phyloP scores from a whole-genome alignment of 1,284 basidiomycete species.

The Omphalotus olearius region DNA sequence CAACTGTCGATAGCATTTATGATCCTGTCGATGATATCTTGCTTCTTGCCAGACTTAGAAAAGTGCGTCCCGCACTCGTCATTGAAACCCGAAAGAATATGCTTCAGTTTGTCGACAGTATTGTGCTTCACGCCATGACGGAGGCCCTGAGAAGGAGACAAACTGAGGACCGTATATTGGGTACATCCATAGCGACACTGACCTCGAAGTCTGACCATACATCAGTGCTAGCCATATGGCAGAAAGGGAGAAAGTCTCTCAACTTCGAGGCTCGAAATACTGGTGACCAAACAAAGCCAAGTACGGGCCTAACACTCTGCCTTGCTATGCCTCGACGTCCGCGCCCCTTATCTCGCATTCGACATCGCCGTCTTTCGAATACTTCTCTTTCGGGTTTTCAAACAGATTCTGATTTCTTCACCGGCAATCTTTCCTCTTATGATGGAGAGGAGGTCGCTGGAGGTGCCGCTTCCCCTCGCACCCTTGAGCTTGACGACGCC shows the following conservation, averaged over 20 bases:
- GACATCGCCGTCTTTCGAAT: slow-evolving; percentile 5
- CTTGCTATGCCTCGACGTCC: slow-evolving; percentile 31
- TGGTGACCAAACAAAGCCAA: background rate
- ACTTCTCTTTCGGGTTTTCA: no score
- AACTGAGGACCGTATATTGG: slow-evolving; percentile 9
- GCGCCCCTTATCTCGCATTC: slow-evolving; percentile 23
- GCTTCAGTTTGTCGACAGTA: slow-evolving; percentile 80
- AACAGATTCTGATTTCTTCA: no score
- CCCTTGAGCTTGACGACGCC: slow-evolving; percentile 22
- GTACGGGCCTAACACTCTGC: background rate
- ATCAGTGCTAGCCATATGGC: slow-evolving; percentile 42
- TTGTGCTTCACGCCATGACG: slow-evolving; percentile 43
- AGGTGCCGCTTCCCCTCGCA: background rate
- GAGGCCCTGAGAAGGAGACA: slow-evolving; percentile 28
- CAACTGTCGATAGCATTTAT: slow-evolving; percentile 51
- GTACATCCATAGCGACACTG: slow-evolving; percentile 20
- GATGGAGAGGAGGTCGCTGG: slow-evolving; percentile 1
- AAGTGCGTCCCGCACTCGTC: slow-evolving; percentile 66
- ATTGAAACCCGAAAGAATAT: slow-evolving; percentile 68
- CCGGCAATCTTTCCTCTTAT: background rate
- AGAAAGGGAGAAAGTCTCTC: background rate
- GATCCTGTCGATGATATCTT: slow-evolving; percentile 76
- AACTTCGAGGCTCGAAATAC: background rate
- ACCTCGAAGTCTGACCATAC: slow-evolving; percentile 63
- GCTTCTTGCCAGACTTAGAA: slow-evolving; percentile 78